A percentile compares a stretch with the other conserved stretches of the same genome.
Evolutionary conservation across 352 stramenopile genomes (phyloP).

Genomic region (Phytophthora pluvialis): DNA sequence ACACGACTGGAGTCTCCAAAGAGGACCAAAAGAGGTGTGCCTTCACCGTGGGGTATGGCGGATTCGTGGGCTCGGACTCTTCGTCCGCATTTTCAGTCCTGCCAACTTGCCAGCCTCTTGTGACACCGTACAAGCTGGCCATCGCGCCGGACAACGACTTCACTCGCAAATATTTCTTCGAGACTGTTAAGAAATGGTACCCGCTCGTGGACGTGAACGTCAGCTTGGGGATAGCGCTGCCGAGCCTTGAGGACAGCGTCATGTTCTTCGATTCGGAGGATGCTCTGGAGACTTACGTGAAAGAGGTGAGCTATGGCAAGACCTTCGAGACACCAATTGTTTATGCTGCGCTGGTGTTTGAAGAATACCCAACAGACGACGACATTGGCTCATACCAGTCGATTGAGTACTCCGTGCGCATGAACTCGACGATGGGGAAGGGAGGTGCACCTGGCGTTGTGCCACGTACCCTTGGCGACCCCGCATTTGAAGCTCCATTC

Average conservation of each 20-base stretch:
- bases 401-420: constrained; percentile 69
- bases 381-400: constrained; percentile 52
- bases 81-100: constrained; percentile 47
- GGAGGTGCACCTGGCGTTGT: constrained; percentile 30
- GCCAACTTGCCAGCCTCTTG: constrained; percentile 33
- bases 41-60: constrained; percentile 37
- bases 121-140: constrained; percentile 57
- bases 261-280: constrained; percentile 62
- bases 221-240: constrained; percentile 35
- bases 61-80: constrained; percentile 43
- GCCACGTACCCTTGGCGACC: constrained; percentile 54
- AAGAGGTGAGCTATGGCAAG: constrained; percentile 51
- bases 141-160: constrained; percentile 64
- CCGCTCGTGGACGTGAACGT: constrained; percentile 37
- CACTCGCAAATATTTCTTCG: constrained; percentile 69
- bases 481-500: constrained; percentile 56
- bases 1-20: constrained; percentile 19
- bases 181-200: constrained; percentile 62
- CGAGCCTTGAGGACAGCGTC: constrained; percentile 64
- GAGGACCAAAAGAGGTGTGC: constrained; percentile 25
- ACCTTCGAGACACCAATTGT: constrained; percentile 48
- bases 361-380: constrained; percentile 44
- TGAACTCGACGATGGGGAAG: constrained; percentile 58
- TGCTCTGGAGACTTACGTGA: constrained; percentile 56
- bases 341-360: constrained; percentile 69